Evolutionary conservation across 352 stramenopile species (phyloP), one percentile per base, ranked within the genome.

Genomic region (Globisporangium iwayamae): DNA sequence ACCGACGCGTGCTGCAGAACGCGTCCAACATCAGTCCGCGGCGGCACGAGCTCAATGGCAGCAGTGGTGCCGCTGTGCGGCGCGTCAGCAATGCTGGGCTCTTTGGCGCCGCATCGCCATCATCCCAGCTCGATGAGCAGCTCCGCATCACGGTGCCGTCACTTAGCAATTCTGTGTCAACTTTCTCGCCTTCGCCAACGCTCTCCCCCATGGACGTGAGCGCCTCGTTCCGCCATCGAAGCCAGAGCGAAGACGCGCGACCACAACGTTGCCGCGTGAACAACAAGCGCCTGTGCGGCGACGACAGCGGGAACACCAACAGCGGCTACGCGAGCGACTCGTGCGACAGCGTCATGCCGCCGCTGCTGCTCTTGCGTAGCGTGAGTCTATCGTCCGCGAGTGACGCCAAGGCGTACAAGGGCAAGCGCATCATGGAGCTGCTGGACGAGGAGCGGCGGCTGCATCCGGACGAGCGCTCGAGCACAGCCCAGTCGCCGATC

Each of bases 381-480:
- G 58, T 58, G 16, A 88, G 79, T 39, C 62, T 75, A n/a, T 75
- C 62, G 25, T 50, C 68, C 4, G 62, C 63, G 5, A 75, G 73
- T 39, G 69, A 66, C 1, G 62, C 67, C 8, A 76, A 72, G 20
- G 65, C 75, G 32, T 88, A 79, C 72, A 87, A 87, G 51, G 81
- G 79, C 30, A 93, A 93, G 62, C 73, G 82, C 10, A 88, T 93
- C 22, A 60, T 93, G 25, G 77, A 93, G 55, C 66, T 93, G 20
- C 81, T 89, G 60, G 80, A 93, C 64, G 82, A 93, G 74, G 81
- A 91, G 59, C 81, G 84, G 5, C 69, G 82, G 60, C 70, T 89
- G n/a, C 67, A 75, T 30, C 79, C 82, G 2, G 75, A 87, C 34
- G 79, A 90, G 63, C 71, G 70, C 50, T 66, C 60, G 34, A 38